Conservation (phyloP, 345 rosid species). For the Eucalyptus melliodora region DNA sequence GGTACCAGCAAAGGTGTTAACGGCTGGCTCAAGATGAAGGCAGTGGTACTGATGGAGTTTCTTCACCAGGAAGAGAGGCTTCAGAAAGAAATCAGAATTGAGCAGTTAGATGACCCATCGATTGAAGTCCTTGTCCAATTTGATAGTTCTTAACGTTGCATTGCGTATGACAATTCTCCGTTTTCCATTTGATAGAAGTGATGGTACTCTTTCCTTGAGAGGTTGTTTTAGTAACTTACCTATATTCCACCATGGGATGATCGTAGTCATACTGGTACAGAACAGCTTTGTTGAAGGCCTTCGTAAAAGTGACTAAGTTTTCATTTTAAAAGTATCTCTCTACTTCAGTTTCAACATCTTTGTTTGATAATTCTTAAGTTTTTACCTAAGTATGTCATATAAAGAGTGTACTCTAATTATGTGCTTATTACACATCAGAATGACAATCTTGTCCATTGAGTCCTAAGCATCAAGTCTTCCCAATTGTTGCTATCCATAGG, state of each 20-base stretch:
- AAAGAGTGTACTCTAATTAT: no score
- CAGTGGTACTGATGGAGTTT: not conserved
- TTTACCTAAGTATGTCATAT: no score
- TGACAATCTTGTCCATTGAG: no score
- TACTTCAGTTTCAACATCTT: not conserved
- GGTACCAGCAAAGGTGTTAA: not conserved
- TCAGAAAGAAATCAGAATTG: no score
- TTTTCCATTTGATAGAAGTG: not conserved
- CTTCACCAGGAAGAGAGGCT: not conserved
- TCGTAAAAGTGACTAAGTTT: not conserved
- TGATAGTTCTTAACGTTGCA: not conserved
- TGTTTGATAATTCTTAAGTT: no score
- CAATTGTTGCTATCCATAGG: no score
- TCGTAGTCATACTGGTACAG: not conserved
- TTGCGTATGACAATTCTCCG: not conserved
- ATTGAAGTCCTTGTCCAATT: not conserved
- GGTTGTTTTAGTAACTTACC: not conserved
- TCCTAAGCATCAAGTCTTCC: no score
- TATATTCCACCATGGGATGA: not conserved
- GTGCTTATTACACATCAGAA: fast-evolving
- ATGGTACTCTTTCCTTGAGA: not conserved
- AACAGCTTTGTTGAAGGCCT: not conserved
- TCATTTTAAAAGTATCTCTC: not conserved
- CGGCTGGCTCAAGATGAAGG: not conserved
- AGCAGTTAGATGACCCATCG: not conserved